Conservation (phyloP, 2,329 filamentous ascomycete species). For the Pyrenochaeta sp. region DNA sequence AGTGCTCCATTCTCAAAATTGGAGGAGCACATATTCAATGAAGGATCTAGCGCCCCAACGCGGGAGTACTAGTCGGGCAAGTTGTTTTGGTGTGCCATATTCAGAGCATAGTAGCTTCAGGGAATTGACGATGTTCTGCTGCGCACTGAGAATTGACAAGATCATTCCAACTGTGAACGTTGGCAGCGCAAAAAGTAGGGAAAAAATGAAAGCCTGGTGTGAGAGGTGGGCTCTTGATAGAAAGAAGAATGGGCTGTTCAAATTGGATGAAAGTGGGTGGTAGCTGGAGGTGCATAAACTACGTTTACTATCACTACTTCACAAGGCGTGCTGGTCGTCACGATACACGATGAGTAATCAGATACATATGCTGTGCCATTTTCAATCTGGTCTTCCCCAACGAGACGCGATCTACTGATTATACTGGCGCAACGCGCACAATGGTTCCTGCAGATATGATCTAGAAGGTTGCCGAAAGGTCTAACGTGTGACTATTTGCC, state of each 20-base stretch:
- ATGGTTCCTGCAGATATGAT: no score
- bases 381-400: no score
- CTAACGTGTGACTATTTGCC: no score
- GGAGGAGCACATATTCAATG: conserved; percentile 77
- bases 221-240: conserved; percentile 70
- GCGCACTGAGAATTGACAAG: conserved; percentile 84
- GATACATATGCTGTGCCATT: no score
- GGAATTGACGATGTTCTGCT: conserved; percentile 92
- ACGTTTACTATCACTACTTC: neutral
- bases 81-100: conserved; percentile 94
- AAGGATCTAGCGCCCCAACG: conserved; percentile 80
- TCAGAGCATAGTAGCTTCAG: conserved; percentile 95
- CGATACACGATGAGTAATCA: no score
- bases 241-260: conserved; percentile 68
- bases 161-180: conserved; percentile 94
- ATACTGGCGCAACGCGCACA: no score
- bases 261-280: conserved; percentile 32
- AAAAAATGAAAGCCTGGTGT: conserved; percentile 73
- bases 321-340: no score
- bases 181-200: conserved; percentile 69
- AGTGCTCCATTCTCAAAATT: conserved; percentile 72
- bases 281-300: conserved; percentile 2
- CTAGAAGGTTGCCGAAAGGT: no score
- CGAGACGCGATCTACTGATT: no score
- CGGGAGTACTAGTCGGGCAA: conserved; percentile 81